Evolutionary conservation across 2,329 filamentous ascomycete genomes (phyloP).

Genomic region (Spiromastix sp.): DNA sequence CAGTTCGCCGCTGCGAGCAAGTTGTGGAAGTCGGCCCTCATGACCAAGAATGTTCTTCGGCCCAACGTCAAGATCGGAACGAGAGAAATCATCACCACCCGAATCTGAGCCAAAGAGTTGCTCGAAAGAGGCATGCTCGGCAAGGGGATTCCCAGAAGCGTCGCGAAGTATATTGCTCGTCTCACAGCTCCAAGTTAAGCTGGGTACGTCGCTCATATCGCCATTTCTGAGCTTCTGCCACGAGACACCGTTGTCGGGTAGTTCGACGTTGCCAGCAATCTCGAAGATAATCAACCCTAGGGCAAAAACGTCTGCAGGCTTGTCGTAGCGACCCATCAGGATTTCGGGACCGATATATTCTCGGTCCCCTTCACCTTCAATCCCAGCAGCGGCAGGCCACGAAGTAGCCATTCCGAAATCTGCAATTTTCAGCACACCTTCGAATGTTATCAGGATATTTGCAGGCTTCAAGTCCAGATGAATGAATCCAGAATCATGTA

Average conservation of each 20-base stretch:
- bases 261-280: constrained; percentile 83
- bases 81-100: constrained; percentile 9
- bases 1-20: constrained; percentile 45
- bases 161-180: constrained; percentile 63
- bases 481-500: constrained; percentile 78
- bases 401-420: constrained; percentile 63
- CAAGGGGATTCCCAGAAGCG: constrained; percentile 58
- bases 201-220: constrained; percentile 80
- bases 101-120: constrained; percentile 32
- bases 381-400: constrained; percentile 64
- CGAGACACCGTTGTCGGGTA: constrained; percentile 83
- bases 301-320: constrained; percentile 86
- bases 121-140: constrained; percentile 33
- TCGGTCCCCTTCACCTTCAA: constrained; percentile 88
- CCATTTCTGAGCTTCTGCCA: constrained; percentile 87
- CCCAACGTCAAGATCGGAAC: neutral
- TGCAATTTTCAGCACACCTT: constrained; percentile 55
- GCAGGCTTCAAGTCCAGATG: constrained; percentile 58
- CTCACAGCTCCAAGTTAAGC: constrained; percentile 68
- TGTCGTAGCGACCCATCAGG: constrained; percentile 74
- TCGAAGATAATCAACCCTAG: constrained; percentile 91
- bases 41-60: neutral
- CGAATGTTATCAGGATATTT: constrained; percentile 56
- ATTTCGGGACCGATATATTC: constrained; percentile 95
- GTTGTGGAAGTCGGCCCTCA: neutral